Evolutionary conservation across 306 rosid species (phyloP).

Genomic region (Quercus robur): DNA sequence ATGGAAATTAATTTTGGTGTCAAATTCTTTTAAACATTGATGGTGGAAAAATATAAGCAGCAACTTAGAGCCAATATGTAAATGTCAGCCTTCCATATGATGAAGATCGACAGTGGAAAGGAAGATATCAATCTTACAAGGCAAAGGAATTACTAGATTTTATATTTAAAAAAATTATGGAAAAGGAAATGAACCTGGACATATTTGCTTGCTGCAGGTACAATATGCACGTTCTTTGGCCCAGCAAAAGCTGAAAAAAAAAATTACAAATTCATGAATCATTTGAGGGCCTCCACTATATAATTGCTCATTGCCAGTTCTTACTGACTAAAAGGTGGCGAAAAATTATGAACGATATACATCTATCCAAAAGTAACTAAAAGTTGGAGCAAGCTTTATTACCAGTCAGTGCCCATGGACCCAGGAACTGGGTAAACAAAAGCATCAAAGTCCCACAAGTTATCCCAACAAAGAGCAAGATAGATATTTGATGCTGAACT

Average conservation of each 20-base stretch:
- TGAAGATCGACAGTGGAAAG: background rate
- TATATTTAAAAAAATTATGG: background rate
- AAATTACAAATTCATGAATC: conserved; percentile 27
- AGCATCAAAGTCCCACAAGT: conserved; percentile 78
- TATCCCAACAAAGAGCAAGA: conserved; percentile 81
- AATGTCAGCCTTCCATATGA: background rate
- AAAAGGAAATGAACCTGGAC: conserved; percentile 63
- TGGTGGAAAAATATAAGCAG: background rate
- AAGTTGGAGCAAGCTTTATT: conserved; percentile 18
- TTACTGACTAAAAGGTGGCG: conserved; percentile 6
- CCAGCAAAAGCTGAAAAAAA: conserved; percentile 76
- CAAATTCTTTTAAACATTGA: background rate
- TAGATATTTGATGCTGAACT: conserved; percentile 74
- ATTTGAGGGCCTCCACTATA: conserved; percentile 20
- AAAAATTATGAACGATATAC: background rate
- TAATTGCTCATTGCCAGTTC: conserved; percentile 16
- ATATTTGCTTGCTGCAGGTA: conserved; percentile 81
- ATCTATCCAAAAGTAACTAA: conserved; percentile 3
- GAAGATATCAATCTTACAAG: background rate
- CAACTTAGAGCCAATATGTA: background rate
- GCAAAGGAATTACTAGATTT: background rate
- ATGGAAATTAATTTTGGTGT: background rate
- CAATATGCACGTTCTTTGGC: conserved; percentile 54
- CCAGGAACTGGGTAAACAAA: conserved; percentile 65
- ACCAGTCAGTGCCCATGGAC: conserved; percentile 74